Base-by-base conservation (phyloP, 768 basidiomycete species). In the Pleurotus tuber-regium region DNA sequence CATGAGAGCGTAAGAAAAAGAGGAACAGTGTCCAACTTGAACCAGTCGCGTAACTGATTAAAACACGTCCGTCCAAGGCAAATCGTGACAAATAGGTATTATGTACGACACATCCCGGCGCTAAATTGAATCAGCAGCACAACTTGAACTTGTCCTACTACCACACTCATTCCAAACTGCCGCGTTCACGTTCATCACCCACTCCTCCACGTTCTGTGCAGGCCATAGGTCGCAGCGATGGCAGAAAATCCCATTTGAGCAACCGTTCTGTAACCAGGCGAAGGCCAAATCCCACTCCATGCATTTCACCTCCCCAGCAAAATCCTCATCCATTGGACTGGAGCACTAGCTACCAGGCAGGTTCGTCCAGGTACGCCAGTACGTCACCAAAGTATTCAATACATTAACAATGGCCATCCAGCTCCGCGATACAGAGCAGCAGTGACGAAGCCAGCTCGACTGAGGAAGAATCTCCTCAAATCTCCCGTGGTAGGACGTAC, bases 331-430 rank as follows among this genome's bases (percentile, higher is more conserved):
- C 36, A 11, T 23, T 54, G 58, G 89, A 84, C 58, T 82, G 89
- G 84, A 92, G 88, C 61, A 91, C 89, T 10, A 92, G 89, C 58
- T 92, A 92, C 68, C 86, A 90, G 53, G 90, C 85, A 24, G 90
- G 90, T 39, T 89, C 89, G 28, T 91, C 89, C 8, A 82, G 86
- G 88, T 87, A 60, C 55, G 79, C 60, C 33, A n/a, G 31, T 18
- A 41, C 44, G 43, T 23, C 31, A 31, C 38, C 33, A 29, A 43
- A 24, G n/a, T 14, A 28, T 26, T 43, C 48, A 21, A 54, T 48
- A 44, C 30, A 29, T 5, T 21, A 29, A 51, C n/a, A 29, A 23
- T 33, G 29, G 10, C n/a, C 8, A 8, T 31, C 14, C 54, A 80
- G 83, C 55, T 76, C 84, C 18, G 77, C 74, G 39, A 79, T 79